Percentiles rank a stretch among this genome's conserved stretches.
phyloP scores from a whole-genome alignment of 2,329 filamentous ascomycete species.

The Sclerotinia sclerotiorum region DNA sequence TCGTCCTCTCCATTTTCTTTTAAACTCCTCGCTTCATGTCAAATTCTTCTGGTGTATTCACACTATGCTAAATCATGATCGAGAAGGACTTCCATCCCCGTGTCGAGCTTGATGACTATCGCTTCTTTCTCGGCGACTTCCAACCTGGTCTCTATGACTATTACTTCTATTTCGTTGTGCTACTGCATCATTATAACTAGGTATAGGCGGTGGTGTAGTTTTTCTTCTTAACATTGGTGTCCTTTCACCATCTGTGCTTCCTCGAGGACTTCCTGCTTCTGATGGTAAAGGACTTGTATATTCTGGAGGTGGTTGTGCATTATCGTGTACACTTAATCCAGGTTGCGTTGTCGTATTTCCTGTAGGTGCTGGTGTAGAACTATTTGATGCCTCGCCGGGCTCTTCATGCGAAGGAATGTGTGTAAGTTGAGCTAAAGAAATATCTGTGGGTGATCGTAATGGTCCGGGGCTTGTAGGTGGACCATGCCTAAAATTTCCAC shows the following conservation, averaged over 20 bases:
- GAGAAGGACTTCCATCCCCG: constrained; percentile 22
- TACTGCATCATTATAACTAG: constrained; percentile 41
- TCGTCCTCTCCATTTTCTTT: background rate
- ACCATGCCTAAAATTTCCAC: constrained; percentile 71
- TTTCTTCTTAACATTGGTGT: constrained; percentile 49
- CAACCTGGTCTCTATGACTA: constrained; percentile 29
- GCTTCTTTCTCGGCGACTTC: constrained; percentile 27
- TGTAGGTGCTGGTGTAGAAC: constrained; percentile 37
- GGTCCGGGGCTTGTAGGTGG: constrained; percentile 85
- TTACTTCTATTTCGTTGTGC: constrained; percentile 35
- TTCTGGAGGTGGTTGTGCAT: constrained; percentile 66
- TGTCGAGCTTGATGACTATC: constrained; percentile 29
- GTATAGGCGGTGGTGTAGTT: constrained; percentile 40
- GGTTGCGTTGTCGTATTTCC: constrained; percentile 27
- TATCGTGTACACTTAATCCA: constrained; percentile 43
- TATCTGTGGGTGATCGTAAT: constrained; percentile 88
- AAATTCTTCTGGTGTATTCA: background rate
- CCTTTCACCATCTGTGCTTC: constrained; percentile 54
- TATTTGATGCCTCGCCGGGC: constrained; percentile 50
- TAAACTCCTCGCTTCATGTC: constrained; percentile 2
- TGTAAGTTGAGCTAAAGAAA: constrained; percentile 84
- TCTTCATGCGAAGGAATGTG: constrained; percentile 69
- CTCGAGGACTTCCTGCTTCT: constrained; percentile 46
- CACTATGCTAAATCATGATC: constrained; percentile 27
- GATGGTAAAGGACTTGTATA: constrained; percentile 67